Evolutionary conservation across 2,329 filamentous ascomycete species (phyloP), one percentile per base, ranked within the genome.

Genomic region (Phialophora macrospora): DNA sequence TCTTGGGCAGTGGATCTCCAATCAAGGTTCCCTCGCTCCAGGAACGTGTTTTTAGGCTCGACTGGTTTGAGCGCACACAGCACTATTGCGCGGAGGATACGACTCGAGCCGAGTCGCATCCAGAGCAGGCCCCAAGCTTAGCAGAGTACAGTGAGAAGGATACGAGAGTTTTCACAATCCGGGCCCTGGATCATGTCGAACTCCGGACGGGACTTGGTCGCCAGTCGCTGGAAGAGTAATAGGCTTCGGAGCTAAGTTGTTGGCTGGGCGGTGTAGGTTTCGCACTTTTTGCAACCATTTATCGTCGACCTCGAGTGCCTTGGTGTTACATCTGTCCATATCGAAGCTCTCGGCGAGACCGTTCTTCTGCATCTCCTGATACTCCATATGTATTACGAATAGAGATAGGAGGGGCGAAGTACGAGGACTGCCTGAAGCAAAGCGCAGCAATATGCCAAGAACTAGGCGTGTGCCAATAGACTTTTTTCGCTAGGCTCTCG

Each of bases 81-180:
- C 17, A 48, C 17, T n/a, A n/a, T n/a, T 20, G 5, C 12, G 44
- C 9, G 2, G 17, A 12, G 7, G 44, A 48, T 48, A 34, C 32
- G 9, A 12, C 32, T 12, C 14, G 4, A 7, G 44, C 44, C 17
- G 22, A n/a, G 7, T 48, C 22, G 17, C 17, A 8, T 11, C 44
- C 44, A 48, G 44, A 22, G 22, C n/a, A 48, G 17, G 22, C 22
- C 22, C 9, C 44, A 48, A 12, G 2, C 44, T 9, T 6, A 8
- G n/a, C 22, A 7, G 4, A 26, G 20, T 1, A 26, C 48, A 52
- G 38, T n/a, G 5, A 52, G 14, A 22, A 52, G 22, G 11, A 24
- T 26, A 24, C 14, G 48, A 52, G 26, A 14, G 20, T 52, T 24
- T 52, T 52, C 48, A 52, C 48, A 14, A 52, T 52, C 20, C 48